Conservation (phyloP, 2,329 filamentous ascomycete species). For the Cercospora nicotianae region DNA sequence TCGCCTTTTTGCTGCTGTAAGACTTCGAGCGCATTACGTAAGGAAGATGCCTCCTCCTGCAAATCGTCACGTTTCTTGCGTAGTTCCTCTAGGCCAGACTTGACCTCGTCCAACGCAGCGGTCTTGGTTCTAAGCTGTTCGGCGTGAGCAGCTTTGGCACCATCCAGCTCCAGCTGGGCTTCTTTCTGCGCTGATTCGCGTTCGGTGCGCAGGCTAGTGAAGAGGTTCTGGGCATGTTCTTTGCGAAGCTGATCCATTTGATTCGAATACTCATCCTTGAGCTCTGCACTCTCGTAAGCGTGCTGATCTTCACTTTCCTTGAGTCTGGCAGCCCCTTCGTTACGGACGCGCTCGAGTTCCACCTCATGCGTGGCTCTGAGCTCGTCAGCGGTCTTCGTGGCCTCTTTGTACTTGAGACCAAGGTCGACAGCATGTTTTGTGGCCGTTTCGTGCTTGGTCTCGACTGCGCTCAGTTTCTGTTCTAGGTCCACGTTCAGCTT, state of each 20-base stretch:
- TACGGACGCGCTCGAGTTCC: slow-evolving; percentile 3
- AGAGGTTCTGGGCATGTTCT: neutral
- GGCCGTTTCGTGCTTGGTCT: slow-evolving; percentile 15
- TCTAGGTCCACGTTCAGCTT: slow-evolving; percentile 18
- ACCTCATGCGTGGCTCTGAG: neutral
- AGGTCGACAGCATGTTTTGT: slow-evolving; percentile 13
- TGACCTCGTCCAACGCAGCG: slow-evolving; percentile 15
- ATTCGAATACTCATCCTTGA: neutral
- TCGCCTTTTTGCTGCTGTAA: neutral
- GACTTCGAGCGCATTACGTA: neutral
- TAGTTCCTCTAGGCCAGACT: neutral
- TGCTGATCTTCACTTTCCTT: slow-evolving; percentile 8
- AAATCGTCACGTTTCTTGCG: neutral
- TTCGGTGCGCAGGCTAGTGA: neutral
- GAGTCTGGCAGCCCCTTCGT: neutral
- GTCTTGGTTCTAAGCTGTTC: neutral
- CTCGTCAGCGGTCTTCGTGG: neutral
- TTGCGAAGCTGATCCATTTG: neutral
- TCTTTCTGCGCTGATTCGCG: slow-evolving; percentile 7
- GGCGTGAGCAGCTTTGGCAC: neutral
- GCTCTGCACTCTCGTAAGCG: slow-evolving; percentile 2
- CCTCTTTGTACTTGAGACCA: slow-evolving; percentile 3
- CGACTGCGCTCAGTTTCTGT: slow-evolving; percentile 24
- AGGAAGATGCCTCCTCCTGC: neutral
- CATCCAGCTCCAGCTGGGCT: slow-evolving; percentile 6